A percentile compares a stretch with the other conserved stretches of the same genome.
phyloP scores from a whole-genome alignment of 2,329 filamentous ascomycete genomes.

The Colletotrichum lentis region DNA sequence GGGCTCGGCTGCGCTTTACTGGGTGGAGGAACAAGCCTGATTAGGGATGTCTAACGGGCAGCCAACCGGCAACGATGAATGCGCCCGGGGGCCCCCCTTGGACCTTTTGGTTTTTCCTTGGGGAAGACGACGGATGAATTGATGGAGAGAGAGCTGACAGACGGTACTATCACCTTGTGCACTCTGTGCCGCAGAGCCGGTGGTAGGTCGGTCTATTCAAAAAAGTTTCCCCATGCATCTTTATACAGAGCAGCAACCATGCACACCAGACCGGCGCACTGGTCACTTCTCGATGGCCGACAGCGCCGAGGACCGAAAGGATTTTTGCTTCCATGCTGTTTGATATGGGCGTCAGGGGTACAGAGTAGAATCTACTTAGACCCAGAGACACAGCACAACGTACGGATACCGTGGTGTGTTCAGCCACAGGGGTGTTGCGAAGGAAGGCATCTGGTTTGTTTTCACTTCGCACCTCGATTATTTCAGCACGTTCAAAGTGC shows the following conservation, averaged over 20 bases:
- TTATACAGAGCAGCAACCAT: too few species aligned
- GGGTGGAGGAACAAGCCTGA: constrained; percentile 24
- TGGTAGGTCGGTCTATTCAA: too few species aligned
- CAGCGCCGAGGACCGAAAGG: constrained; percentile 17
- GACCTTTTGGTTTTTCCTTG: constrained; percentile 16
- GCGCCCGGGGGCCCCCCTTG: constrained; percentile 12
- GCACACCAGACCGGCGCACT: constrained; percentile 15
- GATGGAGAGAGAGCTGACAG: neutral
- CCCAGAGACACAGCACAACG: neutral
- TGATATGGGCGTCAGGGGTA: neutral
- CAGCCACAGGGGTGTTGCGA: constrained; percentile 9
- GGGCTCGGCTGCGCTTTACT: constrained; percentile 34
- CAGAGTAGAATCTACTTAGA: neutral
- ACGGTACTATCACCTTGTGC: too few species aligned
- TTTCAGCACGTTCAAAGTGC: neutral
- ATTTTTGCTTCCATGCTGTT: neutral
- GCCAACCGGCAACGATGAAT: constrained; percentile 31
- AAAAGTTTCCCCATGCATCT: neutral
- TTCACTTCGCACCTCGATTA: constrained; percentile 3
- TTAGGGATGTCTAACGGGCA: constrained; percentile 14
- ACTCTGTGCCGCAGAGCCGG: neutral
- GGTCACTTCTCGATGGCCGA: constrained; percentile 18
- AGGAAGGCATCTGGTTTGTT: neutral
- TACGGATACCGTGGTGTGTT: neutral
- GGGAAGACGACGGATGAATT: constrained; percentile 5